Conservation (phyloP, 2,329 filamentous ascomycete genomes). For the Alternaria gansuensis region DNA sequence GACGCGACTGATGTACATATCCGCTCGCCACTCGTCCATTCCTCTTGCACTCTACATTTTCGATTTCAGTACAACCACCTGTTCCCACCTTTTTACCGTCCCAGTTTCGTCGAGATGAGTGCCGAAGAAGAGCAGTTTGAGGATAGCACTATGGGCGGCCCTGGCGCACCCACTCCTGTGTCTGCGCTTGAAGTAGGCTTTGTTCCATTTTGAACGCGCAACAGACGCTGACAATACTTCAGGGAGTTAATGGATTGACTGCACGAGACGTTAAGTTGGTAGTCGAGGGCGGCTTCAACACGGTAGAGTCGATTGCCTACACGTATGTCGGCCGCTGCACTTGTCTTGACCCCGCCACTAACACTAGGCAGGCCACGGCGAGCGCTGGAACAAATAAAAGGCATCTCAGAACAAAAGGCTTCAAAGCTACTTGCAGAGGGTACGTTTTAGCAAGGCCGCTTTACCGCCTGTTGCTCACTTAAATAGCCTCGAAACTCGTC, state of each 20-base stretch:
- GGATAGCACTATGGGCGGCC: constrained; percentile 72
- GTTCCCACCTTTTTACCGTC: background rate
- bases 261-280: constrained; percentile 94
- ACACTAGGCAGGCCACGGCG: constrained; percentile 67
- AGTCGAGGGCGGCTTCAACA: constrained; percentile 91
- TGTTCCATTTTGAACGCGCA: background rate
- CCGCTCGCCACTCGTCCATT: constrained; percentile 26
- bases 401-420: constrained; percentile 96
- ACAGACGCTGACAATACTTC: constrained; percentile 12
- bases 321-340: constrained; percentile 65
- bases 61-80: background rate
- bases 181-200: constrained; percentile 79
- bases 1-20: constrained; percentile 19
- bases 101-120: constrained; percentile 53
- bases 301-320: constrained; percentile 94
- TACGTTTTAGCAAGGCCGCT: constrained; percentile 52
- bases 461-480: constrained; percentile 10
- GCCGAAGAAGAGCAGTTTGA: constrained; percentile 72
- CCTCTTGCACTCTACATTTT: constrained; percentile 12
- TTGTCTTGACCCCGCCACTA: constrained; percentile 25
- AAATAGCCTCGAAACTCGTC: constrained; percentile 86
- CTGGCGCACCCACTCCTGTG: constrained; percentile 92
- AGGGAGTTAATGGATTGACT: constrained; percentile 91
- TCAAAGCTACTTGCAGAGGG: constrained; percentile 90
- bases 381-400: constrained; percentile 92